Evolutionary conservation across 257 asterid species (phyloP).

Genomic region (Lycium ferocissimum): DNA sequence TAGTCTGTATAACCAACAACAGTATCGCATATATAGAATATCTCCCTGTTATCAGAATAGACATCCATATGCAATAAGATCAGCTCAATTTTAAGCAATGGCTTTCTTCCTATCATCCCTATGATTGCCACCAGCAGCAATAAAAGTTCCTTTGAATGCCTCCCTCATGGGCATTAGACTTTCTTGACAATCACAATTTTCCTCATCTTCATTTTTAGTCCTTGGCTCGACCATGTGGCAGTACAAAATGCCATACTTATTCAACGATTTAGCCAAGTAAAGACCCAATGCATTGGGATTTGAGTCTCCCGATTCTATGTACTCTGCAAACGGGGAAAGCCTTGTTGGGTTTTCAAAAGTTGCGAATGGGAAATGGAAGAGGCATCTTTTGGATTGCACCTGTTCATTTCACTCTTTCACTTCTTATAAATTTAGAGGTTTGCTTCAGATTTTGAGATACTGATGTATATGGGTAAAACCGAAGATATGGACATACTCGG

Average conservation of each 20-base stretch:
- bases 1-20: slow-evolving; percentile 80
- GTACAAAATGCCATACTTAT: slow-evolving; percentile 52
- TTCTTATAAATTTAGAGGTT: no score
- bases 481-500: no score
- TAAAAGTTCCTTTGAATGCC: slow-evolving; percentile 67
- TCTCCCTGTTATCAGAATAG: slow-evolving; percentile 57
- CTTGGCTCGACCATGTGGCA: slow-evolving; percentile 82
- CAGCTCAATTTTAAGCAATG: slow-evolving; percentile 58
- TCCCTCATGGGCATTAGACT: slow-evolving; percentile 64
- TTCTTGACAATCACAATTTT: slow-evolving; percentile 40
- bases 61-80: slow-evolving; percentile 70
- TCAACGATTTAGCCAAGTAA: slow-evolving; percentile 58
- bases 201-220: slow-evolving; percentile 39
- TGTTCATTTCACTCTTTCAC: no score
- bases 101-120: slow-evolving; percentile 69
- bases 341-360: not conserved
- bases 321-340: slow-evolving; percentile 68
- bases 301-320: slow-evolving; percentile 54
- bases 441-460: no score
- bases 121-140: slow-evolving; percentile 68
- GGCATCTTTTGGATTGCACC: no score
- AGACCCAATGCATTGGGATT: slow-evolving; percentile 66
- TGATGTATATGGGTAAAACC: no score
- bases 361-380: no score
- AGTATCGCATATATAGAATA: slow-evolving; percentile 60